Conservation (phyloP, 164 flowering plant genomes). For the Pachysandra terminalis region DNA sequence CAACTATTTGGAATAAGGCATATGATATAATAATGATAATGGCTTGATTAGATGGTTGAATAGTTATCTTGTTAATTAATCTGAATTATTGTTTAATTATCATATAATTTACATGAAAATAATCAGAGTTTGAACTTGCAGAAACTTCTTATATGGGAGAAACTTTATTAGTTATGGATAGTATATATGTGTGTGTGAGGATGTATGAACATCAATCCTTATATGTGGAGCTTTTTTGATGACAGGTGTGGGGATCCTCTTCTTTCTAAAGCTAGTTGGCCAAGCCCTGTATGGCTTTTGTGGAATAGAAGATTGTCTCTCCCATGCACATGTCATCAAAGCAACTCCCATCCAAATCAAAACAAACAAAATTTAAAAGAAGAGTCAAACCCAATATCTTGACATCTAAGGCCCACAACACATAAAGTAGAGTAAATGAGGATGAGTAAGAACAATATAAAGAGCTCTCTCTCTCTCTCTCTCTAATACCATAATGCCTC, state of each 20-base stretch:
- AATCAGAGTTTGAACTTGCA: no score
- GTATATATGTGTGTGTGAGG: no score
- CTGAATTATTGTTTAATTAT: no score
- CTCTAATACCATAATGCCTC: slow-evolving; percentile 3
- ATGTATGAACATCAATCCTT: slow-evolving; percentile 25
- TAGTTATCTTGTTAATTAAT: no score
- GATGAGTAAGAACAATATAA: slow-evolving; percentile 33
- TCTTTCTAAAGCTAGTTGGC: slow-evolving; percentile 28
- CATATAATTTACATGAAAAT: no score
- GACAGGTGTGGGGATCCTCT: slow-evolving; percentile 21
- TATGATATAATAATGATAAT: no score
- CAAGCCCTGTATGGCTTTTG: slow-evolving; percentile 41
- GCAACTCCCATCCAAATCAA: slow-evolving; percentile 18
- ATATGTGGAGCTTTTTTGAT: slow-evolving; percentile 29
- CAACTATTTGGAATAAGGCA: no score
- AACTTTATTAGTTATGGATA: no score
- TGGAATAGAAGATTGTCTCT: slow-evolving; percentile 66
- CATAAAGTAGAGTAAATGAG: slow-evolving; percentile 8
- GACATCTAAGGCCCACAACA: slow-evolving; percentile 16
- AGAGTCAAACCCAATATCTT: slow-evolving; percentile 19
- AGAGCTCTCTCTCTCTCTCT: slow-evolving; percentile 22
- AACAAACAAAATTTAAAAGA: slow-evolving; percentile 14
- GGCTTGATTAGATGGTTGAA: no score
- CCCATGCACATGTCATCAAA: slow-evolving; percentile 25
- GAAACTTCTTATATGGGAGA: no score